These are phyloP conservation scores for Pythium dissimile DNA, from an alignment of 352 stramenopile species.

Conservation along the genomic window DNA sequence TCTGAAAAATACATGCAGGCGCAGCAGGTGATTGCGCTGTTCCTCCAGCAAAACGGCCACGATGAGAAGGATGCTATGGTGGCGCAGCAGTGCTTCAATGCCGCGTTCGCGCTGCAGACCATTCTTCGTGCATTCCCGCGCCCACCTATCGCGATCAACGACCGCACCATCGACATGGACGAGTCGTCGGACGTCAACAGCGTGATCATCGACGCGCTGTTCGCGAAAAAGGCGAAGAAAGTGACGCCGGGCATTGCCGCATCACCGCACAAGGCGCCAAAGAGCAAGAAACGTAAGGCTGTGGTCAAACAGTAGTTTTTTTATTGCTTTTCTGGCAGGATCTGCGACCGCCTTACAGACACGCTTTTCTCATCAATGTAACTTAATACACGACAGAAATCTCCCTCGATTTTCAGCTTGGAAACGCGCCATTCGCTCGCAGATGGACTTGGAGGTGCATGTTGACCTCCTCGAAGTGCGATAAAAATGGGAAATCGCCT, in stretches of 20 bases:
- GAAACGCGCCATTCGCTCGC: slow-evolving; percentile 47
- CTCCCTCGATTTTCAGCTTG: slow-evolving; percentile 20
- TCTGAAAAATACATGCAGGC: slow-evolving; percentile 15
- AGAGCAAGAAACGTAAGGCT: slow-evolving; percentile 24
- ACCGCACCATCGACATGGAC: slow-evolving; percentile 40
- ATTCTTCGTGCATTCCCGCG: slow-evolving; percentile 64
- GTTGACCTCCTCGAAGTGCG: slow-evolving; percentile 67
- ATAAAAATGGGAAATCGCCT: slow-evolving; percentile 70
- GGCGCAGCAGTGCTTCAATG: slow-evolving; percentile 75
- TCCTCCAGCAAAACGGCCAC: slow-evolving; percentile 59
- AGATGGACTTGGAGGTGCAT: slow-evolving; percentile 78
- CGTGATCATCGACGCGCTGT: slow-evolving; percentile 30
- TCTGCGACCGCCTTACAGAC: too few species aligned
- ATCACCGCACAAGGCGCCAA: slow-evolving; percentile 21
- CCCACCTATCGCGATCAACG: slow-evolving; percentile 45
- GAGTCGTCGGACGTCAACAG: slow-evolving; percentile 35
- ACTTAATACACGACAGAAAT: slow-evolving; percentile 7
- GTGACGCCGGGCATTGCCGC: neutral
- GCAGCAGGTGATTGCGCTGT: slow-evolving; percentile 40
- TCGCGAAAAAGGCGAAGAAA: slow-evolving; percentile 42
- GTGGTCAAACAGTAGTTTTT: slow-evolving; percentile 20
- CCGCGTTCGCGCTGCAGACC: slow-evolving; percentile 74
- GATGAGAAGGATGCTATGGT: slow-evolving; percentile 27
- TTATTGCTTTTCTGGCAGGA: too few species aligned
- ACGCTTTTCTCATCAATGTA: slow-evolving; percentile 1